These are phyloP conservation scores for Nakazawaea molendinolei DNA, from an alignment of 805 yeast genomes.

Conservation along the genomic window DNA sequence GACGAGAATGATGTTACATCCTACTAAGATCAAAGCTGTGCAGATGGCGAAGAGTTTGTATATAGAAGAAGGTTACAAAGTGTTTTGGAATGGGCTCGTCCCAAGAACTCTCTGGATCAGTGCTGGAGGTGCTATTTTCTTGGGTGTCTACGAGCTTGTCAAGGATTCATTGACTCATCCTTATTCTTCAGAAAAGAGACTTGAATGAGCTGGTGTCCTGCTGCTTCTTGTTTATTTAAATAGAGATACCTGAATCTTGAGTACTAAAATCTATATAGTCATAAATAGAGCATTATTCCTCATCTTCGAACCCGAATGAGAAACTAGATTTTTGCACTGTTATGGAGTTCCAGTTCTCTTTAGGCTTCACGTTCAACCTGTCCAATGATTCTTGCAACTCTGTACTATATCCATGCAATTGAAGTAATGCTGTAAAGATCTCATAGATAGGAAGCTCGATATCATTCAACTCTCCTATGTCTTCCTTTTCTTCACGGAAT, in stretches of 20 bases:
- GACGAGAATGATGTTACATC: slow-evolving; percentile 78
- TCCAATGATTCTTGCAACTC: slow-evolving; percentile 29
- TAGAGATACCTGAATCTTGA: not conserved
- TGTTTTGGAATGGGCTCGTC: slow-evolving; percentile 80
- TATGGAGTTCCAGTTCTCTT: slow-evolving; percentile 14
- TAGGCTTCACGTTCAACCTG: slow-evolving; percentile 25
- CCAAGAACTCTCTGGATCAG: slow-evolving; percentile 97
- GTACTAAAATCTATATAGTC: not conserved
- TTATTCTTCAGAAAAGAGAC: not conserved
- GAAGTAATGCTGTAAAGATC: slow-evolving; percentile 47
- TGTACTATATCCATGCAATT: slow-evolving; percentile 28
- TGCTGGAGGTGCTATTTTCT: slow-evolving; percentile 96
- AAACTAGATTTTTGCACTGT: slow-evolving; percentile 5
- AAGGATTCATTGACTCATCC: slow-evolving; percentile 25
- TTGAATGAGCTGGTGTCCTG: no score
- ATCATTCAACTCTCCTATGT: slow-evolving; percentile 49
- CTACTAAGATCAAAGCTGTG: slow-evolving; percentile 38
- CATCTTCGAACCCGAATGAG: slow-evolving; percentile 6
- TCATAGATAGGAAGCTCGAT: slow-evolving; percentile 52
- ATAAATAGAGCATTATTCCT: not conserved
- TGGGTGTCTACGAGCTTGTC: slow-evolving; percentile 86
- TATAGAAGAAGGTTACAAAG: slow-evolving; percentile 67
- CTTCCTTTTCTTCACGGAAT: slow-evolving; percentile 37
- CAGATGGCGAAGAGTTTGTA: slow-evolving; percentile 45
- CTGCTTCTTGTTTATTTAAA: no score